These are phyloP conservation scores for Trichoderma sp. DNA, from an alignment of 2,329 filamentous ascomycete genomes.

Conservation along the genomic window DNA sequence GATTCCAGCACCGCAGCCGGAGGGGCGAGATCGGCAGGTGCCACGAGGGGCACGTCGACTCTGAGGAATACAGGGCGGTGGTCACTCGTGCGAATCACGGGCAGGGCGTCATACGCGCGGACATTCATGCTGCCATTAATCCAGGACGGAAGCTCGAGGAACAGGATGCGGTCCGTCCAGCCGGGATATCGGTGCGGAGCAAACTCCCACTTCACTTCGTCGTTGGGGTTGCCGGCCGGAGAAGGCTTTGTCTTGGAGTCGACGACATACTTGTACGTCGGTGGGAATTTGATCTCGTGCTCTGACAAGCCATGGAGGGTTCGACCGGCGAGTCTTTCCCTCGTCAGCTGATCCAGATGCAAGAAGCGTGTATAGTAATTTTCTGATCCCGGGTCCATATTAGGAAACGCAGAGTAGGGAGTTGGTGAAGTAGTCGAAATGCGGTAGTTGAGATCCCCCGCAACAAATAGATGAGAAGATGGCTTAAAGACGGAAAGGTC, in stretches of 20 bases:
- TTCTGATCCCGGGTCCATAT: conserved; percentile 56
- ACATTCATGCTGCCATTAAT: conserved; percentile 53
- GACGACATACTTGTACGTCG: conserved; percentile 87
- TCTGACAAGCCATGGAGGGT: conserved; percentile 81
- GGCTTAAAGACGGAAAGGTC: conserved; percentile 73
- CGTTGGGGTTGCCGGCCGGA: conserved; percentile 36
- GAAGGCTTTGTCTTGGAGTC: conserved; percentile 33
- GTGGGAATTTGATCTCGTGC: conserved; percentile 75
- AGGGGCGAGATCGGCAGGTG: conserved; percentile 46
- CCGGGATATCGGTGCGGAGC: conserved; percentile 82
- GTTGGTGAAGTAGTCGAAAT: conserved; percentile 70
- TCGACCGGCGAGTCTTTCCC: conserved; percentile 68
- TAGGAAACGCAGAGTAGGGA: conserved; percentile 65
- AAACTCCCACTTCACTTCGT: conserved; percentile 67
- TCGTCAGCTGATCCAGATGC: conserved; percentile 74
- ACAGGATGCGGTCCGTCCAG: conserved; percentile 93
- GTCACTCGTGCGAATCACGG: conserved; percentile 81
- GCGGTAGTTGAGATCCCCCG: conserved; percentile 94
- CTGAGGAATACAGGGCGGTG: conserved; percentile 83
- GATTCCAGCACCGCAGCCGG: background rate
- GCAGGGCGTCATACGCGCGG: conserved; percentile 73
- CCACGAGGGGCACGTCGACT: conserved; percentile 65
- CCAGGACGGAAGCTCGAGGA: conserved; percentile 65
- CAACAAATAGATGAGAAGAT: conserved; percentile 78
- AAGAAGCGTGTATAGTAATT: conserved; percentile 71